These are phyloP conservation scores for Irpex sp. DNA, from an alignment of 1,284 basidiomycete species.

Conservation along the genomic window DNA sequence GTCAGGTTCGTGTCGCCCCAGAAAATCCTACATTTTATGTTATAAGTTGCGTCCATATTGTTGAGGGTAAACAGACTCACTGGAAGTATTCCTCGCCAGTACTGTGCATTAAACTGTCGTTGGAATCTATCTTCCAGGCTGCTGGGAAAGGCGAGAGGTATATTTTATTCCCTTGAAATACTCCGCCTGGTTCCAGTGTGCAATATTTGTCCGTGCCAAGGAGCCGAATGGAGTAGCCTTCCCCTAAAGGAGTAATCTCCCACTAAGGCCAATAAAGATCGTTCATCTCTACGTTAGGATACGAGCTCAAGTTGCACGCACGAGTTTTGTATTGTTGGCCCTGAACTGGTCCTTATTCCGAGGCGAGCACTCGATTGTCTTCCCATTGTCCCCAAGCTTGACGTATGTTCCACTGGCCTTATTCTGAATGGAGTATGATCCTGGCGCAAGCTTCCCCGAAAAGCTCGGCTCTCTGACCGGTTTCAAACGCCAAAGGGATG, in stretches of 20 bases:
- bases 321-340: slow-evolving; percentile 4
- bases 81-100: slow-evolving; percentile 8
- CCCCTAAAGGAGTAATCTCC: slow-evolving; percentile 15
- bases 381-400: slow-evolving; percentile 8
- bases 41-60: neutral
- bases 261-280: slow-evolving; percentile 4
- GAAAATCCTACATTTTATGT: slow-evolving; percentile 4
- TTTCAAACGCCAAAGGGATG: slow-evolving; percentile 6
- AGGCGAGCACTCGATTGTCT: slow-evolving; percentile 15
- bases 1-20: slow-evolving; percentile 13
- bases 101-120: slow-evolving; percentile 1
- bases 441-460: slow-evolving; percentile 5
- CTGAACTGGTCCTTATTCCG: neutral
- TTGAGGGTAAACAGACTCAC: slow-evolving; percentile 2
- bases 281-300: neutral
- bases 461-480: neutral
- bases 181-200: slow-evolving; percentile 7
- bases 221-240: slow-evolving; percentile 16
- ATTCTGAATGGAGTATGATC: slow-evolving; percentile 17
- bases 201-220: slow-evolving; percentile 18
- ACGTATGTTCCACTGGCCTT: slow-evolving; percentile 14
- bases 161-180: neutral
- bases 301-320: neutral
- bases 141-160: slow-evolving; percentile 14
- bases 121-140: slow-evolving; percentile 15